A percentile compares a stretch with the other conserved stretches of the same genome.
Evolutionary conservation across 495 filamentous ascomycete species (phyloP).

Genomic region (Umbilicaria muhlenbergii): DNA sequence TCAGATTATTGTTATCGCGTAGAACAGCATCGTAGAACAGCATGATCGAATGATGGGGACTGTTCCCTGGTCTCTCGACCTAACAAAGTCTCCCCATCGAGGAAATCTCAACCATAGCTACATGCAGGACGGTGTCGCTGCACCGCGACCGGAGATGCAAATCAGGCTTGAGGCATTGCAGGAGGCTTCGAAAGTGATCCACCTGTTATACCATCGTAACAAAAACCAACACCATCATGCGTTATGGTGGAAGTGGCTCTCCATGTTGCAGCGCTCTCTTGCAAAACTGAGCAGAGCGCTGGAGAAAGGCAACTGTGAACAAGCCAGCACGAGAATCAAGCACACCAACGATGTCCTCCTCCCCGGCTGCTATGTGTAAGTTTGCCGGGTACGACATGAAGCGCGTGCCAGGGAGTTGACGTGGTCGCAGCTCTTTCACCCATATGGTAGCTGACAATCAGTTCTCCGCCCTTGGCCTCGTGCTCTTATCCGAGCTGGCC

Average conservation of each 20-base stretch:
- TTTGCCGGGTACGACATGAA: background rate
- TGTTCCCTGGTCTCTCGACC: too few relatives aligned
- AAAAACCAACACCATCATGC: constrained; percentile 61
- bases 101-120: too few relatives aligned
- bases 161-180: background rate
- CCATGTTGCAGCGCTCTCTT: constrained; percentile 46
- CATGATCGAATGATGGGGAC: too few relatives aligned
- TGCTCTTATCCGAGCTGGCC: constrained; percentile 50
- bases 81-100: too few relatives aligned
- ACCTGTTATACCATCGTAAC: constrained; percentile 59
- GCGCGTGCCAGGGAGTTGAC: background rate
- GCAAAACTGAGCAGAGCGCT: constrained; percentile 32
- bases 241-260: constrained; percentile 60
- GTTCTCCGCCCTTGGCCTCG: constrained; percentile 64
- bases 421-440: constrained; percentile 40
- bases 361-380: constrained; percentile 31
- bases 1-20: too few relatives aligned
- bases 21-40: too few relatives aligned
- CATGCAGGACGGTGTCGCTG: too few relatives aligned
- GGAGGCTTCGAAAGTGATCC: constrained; percentile 29
- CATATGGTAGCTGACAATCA: constrained; percentile 55
- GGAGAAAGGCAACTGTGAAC: constrained; percentile 6
- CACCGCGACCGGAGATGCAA: background rate
- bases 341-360: constrained; percentile 22
- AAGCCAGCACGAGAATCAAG: background rate